Evolutionary conservation across 345 rosid species (phyloP).

Genomic region (Heritiera fomes): DNA sequence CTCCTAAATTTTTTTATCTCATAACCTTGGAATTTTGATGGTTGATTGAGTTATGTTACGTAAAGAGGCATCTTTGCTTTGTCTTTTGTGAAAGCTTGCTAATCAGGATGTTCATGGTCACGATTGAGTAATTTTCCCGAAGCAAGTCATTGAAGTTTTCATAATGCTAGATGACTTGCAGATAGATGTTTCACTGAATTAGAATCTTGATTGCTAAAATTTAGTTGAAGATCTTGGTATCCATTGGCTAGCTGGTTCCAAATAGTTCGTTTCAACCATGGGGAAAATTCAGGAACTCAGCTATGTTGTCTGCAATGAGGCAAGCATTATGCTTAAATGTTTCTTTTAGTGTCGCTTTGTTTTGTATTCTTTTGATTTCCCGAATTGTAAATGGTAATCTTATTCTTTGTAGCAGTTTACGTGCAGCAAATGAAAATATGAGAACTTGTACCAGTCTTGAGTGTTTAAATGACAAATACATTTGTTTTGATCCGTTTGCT

Average conservation of each 20-base stretch:
- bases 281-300: background rate
- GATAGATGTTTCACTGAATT: background rate
- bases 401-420: background rate
- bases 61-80: background rate
- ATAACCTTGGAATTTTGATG: conserved; percentile 8
- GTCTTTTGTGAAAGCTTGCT: background rate
- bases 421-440: background rate
- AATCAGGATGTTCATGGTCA: background rate
- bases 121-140: background rate
- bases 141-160: conserved; percentile 4
- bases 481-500: no score
- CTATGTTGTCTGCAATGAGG: background rate
- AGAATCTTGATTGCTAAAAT: background rate
- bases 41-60: background rate
- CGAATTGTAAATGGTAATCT: background rate
- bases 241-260: background rate
- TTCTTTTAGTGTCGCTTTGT: background rate
- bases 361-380: background rate
- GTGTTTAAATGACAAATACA: background rate
- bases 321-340: background rate
- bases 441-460: background rate
- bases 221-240: background rate
- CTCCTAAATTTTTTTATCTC: background rate
- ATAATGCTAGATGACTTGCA: background rate
- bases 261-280: background rate